Base-by-base conservation (phyloP, 441 rosid species). In the Lepidium campestre region DNA sequence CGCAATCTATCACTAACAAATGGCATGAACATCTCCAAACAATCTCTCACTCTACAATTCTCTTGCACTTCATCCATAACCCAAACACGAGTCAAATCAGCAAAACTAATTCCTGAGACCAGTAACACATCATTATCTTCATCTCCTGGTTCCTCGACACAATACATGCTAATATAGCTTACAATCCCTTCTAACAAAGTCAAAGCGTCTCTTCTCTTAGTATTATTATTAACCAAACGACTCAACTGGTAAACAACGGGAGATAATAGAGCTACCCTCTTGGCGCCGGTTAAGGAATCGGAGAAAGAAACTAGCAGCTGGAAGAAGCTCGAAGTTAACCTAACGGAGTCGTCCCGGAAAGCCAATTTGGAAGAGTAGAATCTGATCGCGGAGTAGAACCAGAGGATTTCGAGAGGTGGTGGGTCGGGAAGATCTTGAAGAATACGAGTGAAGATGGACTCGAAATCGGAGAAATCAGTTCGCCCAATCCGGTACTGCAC, bases 301-400 rank as follows among this genome's bases (percentile, higher is more conserved):
- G 86, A 82, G 39, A 84, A 78, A 7, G 92, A 76, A 56, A 76
- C 82, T 0, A 87, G 78, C 31, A 84, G 42, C 70, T 86, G 90
- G 67, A 90, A 85, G 60, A 86, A 62, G 52, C 83, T 79, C 2
- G 67, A 32, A 10, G 82, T 66, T 34, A 66, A 75, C 36, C 49
- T 57, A 19, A 62, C 61, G 23, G 73, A 67, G 52, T 70, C 71
- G 46, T 61, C 72, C 3, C 36, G n/a, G 14, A 73, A 48, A n/a
- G 70, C 54, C 5, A 53, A 45, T 37, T 76, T 80, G 0, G 75
- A 23, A 56, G 87, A 65, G 78, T 81, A 80, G 27, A 76, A 80
- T 18, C 81, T 74, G 29, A 85, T 20, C 4, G 89, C 85, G 23
- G 91, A 75, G 77, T 85, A 84, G 74, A 89, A 87, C 93, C 90